phyloP scores from a whole-genome alignment of 345 rosid species.

The Clarkia xantiana region DNA sequence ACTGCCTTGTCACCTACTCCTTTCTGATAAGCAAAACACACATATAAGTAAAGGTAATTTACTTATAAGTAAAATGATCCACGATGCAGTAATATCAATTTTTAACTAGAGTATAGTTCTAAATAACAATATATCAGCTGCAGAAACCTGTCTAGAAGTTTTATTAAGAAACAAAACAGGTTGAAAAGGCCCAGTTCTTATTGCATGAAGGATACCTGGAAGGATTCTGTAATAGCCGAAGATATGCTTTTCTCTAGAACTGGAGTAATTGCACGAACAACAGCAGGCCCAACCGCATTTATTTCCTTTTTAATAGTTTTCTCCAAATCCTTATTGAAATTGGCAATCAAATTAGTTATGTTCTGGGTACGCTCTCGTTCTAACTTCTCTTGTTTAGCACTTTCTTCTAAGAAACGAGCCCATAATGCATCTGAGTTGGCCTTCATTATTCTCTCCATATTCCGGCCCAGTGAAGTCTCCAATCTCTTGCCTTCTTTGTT shows the following conservation, averaged over 20 bases:
- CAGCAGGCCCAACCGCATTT: constrained; percentile 31
- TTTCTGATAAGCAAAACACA: constrained; percentile 30
- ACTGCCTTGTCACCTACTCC: constrained; percentile 61
- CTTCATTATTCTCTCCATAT: constrained; percentile 44
- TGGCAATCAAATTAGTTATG: constrained; percentile 37
- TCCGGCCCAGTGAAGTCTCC: constrained; percentile 46
- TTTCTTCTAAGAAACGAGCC: constrained; percentile 62
- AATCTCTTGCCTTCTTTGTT: constrained; percentile 51
- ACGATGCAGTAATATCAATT: too few relatives aligned
- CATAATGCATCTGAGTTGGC: constrained; percentile 52
- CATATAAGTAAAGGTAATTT: background rate
- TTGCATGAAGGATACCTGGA: constrained; percentile 35
- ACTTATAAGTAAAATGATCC: background rate
- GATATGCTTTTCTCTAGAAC: constrained; percentile 42
- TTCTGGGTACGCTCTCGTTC: constrained; percentile 43
- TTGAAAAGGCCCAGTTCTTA: background rate
- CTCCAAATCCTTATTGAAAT: constrained; percentile 51
- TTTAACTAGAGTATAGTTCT: too few relatives aligned
- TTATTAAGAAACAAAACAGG: too few relatives aligned
- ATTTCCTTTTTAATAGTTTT: constrained; percentile 51
- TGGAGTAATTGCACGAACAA: constrained; percentile 40
- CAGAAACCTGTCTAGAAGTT: too few relatives aligned
- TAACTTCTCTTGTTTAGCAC: constrained; percentile 40
- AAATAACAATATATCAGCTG: too few relatives aligned
- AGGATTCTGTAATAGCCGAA: constrained; percentile 44